Evolutionary conservation across 768 basidiomycete species (phyloP), one percentile per base, ranked within the genome.

Genomic region (Trametes punicea): DNA sequence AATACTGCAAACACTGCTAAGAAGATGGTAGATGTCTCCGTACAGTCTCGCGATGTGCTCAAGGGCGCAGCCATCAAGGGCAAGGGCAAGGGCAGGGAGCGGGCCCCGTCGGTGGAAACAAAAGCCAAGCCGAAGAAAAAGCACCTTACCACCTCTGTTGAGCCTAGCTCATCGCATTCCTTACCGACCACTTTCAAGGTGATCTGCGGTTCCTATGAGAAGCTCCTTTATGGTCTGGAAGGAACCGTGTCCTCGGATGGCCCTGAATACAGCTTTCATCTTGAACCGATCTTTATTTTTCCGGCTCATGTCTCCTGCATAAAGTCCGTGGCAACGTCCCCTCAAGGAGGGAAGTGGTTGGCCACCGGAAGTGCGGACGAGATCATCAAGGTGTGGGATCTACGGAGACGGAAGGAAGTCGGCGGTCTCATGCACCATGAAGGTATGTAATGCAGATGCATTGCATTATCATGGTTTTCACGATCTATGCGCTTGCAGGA

Each of bases 321-420:
- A 57, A 94, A 95, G 67, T 83, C 92, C 10, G 88, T 95, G 27
- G 88, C 93, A 2, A 89, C 91, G 0, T 90, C 90, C 0, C 93
- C 93, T 3, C 73, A 81, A 3, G 93, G 94, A 29, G 93, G 93
- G 1, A 98, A 97, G 73, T 98, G 94, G 93, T 78, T 98, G 15
- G 96, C 93, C 7, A 93, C 89, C 0, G 97, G 94, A 6, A 93
- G 92, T 61, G 82, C 90, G n/a, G 97, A 99, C 67, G 97, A 98
- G 70, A 90, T 95, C 46, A 75, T 98, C 64, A 98, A 98, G 70
- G 86, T 99, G 8, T 99, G 97, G 97, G 94, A 98, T 74, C 70
- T 99, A 57, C 80, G 86, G 51, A 76, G 94, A 66, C 77, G 86
- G 70, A 97, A 97, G 73, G 96, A 99, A 70, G 81, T 99, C 48